Base-by-base conservation (phyloP, 2,329 filamentous ascomycete genomes). In the Cephalotrichum gorgonifer region DNA sequence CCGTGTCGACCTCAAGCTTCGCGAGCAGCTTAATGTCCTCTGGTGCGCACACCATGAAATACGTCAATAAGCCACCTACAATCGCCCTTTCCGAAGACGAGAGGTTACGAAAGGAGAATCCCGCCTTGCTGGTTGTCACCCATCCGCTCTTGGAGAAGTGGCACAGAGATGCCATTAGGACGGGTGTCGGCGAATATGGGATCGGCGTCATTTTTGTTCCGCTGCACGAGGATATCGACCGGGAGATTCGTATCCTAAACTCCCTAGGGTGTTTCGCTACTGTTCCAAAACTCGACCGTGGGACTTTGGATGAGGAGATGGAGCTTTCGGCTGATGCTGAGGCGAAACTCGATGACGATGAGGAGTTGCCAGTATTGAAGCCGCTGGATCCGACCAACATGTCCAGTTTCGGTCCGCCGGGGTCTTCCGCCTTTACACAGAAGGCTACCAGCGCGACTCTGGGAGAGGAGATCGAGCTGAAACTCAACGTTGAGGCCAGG, bases 141-240 rank as follows among this genome's bases (percentile, higher is more conserved):
- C 61, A 63, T 39, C 60, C 61, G 4, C 48, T 55, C 49, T 45
- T 63, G n/a, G 56, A 61, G 47, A 20, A 27, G 35, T 63, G 60
- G 61, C 61, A 63, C 27, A 58, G 54, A 44, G 11, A 52, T 3
- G 44, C 54, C 3, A 62, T 63, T 35, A 50, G 58, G 28, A 54
- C 47, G 8, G 55, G 55, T 12, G 51, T 59, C 3, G 52, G 55
- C 8, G 59, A 61, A 15, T 62, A 63, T 28, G 52, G 57, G 3
- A 58, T 62, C 28, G 60, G 59, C 1, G 49, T 62, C 6, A 56
- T 62, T 31, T 63, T 62, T 52, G 58, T 61, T 26, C 60, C 60
- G 2, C 46, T 63, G 26, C 54, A 58, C n/a, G 50, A 53, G 26
- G 47, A 53, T n/a, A 50, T 53, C 8, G 54, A 56, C 4, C 52